These are phyloP conservation scores for Thuidium tamariscinum DNA, from an alignment of 225 moss, liverwort and hornwort species.

Conservation along the genomic window DNA sequence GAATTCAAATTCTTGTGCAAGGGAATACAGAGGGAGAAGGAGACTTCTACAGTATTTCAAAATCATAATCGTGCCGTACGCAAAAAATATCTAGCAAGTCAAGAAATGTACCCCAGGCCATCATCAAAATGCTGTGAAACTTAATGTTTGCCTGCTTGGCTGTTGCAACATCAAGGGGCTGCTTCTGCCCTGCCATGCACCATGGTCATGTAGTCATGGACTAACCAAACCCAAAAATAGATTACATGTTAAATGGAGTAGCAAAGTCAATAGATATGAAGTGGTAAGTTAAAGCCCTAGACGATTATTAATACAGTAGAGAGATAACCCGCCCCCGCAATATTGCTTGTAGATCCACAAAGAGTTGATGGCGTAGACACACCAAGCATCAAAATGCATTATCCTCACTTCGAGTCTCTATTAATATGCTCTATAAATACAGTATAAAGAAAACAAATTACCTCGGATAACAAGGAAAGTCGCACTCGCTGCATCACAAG, in stretches of 20 bases:
- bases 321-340: background rate
- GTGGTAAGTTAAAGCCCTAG: background rate
- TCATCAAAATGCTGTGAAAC: conserved; percentile 86
- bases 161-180: conserved; percentile 76
- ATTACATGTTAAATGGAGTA: background rate
- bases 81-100: background rate
- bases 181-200: conserved; percentile 63
- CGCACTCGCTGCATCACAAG: conserved; percentile 63
- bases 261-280: background rate
- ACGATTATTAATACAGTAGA: background rate
- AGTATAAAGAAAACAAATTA: background rate
- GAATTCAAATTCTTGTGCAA: background rate
- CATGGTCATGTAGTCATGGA: background rate
- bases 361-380: background rate
- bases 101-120: conserved; percentile 73
- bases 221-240: background rate
- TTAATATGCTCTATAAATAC: background rate
- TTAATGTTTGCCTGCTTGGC: conserved; percentile 61
- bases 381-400: background rate
- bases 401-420: background rate
- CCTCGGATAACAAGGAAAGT: conserved; percentile 89
- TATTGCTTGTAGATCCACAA: background rate
- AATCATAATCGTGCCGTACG: background rate
- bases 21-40: background rate
- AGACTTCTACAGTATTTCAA: background rate